Base-by-base conservation (phyloP, 177 flowering plant species). In the Vitis hybrid region DNA sequence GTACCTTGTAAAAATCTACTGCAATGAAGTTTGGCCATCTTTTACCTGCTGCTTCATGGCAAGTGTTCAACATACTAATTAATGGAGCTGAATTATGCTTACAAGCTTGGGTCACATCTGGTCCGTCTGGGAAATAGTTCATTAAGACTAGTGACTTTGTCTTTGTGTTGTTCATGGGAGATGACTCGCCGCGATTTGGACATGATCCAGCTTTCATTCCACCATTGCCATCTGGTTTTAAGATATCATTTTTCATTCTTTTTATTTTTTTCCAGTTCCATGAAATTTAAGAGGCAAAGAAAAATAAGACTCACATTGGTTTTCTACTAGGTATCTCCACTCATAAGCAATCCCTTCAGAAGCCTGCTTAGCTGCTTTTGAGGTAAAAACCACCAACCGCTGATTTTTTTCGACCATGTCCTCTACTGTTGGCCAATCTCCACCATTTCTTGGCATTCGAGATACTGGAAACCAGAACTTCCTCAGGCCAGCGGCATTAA, bases 401-500 rank as follows among this genome's bases (percentile, higher is more conserved):
- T 93, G 99, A 71, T 93, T 95, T 65, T 85, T 72, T 26, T 65
- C 67, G 21, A 85, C 76, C 98, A 90, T 95, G 65, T 91, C 95
- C 65, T 86, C 90, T 50, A 95, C 84, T 1, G 84, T 83, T 19
- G 99, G 99, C 98, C 99, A 93, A 69, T 91, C 81, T 74, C 77
- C 89, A 3, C 96, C 98, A 78, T 86, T 85, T 72, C 86, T 84
- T 1, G 97, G 99, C 96, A 95, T 95, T 68, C 86, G 68, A 21
- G 94, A 81, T n/a, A 91, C 91, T 26, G 98, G 99, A 72, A 95
- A 93, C 97, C 96, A 93, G 70, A 59, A 95, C 65, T 91, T 88
- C 60, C 81, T 83, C 33, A 95, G 83, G 12, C 98, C 99, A 73
- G 98, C 86, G 13, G 88, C 88, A 72, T 89, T 70, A 65, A 95